Conservation (phyloP, 129 eudicot genomes). For the Tagetes patula region DNA sequence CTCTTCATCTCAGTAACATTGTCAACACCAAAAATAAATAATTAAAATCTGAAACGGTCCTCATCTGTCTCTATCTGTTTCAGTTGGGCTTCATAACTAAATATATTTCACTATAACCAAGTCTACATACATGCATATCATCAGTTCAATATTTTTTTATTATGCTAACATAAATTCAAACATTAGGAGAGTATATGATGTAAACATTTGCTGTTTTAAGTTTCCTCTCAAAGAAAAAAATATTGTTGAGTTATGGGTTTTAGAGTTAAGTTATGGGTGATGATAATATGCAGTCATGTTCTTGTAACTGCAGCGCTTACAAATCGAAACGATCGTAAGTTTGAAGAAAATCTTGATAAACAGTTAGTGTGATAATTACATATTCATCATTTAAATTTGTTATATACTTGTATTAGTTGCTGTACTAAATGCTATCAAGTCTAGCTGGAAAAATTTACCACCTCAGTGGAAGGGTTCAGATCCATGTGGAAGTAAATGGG, state of each 20-base stretch:
- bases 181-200: conserved; percentile 11
- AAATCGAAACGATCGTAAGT: conserved; percentile 57
- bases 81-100: neutral
- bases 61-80: conserved; percentile 19
- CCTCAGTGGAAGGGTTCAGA: conserved; percentile 76
- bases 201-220: conserved; percentile 16
- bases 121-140: conserved; percentile 24
- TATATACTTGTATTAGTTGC: conserved; percentile 41
- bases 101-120: conserved; percentile 21
- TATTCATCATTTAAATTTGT: neutral
- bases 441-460: conserved; percentile 76
- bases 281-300: conserved; percentile 44
- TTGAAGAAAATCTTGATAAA: neutral
- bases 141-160: conserved; percentile 10
- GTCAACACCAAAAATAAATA: conserved; percentile 34
- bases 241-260: conserved; percentile 40
- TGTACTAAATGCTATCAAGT: conserved; percentile 49
- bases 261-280: conserved; percentile 35
- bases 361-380: too few relatives aligned
- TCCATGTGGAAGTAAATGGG: conserved; percentile 87
- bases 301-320: conserved; percentile 46
- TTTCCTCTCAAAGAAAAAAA: neutral
- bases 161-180: conserved; percentile 7
- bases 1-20: conserved; percentile 21
- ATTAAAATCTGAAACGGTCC: neutral